Base-by-base conservation (phyloP, 78 protist genomes). In the Dictyostelium intermedium region DNA sequence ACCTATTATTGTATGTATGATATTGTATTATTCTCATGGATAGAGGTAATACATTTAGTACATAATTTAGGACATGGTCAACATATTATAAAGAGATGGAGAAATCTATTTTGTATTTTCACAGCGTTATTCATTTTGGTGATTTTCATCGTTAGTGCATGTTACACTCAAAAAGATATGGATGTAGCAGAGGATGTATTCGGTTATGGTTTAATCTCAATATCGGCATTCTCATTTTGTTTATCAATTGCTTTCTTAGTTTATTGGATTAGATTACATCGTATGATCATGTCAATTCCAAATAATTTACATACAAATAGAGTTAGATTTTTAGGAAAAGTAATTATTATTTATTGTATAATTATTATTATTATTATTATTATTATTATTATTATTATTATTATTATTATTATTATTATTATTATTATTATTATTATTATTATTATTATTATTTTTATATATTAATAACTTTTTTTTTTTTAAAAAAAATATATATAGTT, bases 1-100 rank as follows among this genome's bases (percentile, higher is more conserved):
- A 89, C 87, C 1, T 89, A 89, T 56, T 89, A 89, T 47, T 89
- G 94, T n/a, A 89, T 89, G 94, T 89, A 81, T 41, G 87, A 56
- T 34, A 89, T 89, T 18, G 94, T 89, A 27, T 50, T 89, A n/a
- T 89, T 89, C 72, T 53, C 79, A 34, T 89, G 94, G 94, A 34
- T 89, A 1, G 94, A 89, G 16, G 94, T 89, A 3, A 84, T 89
- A 56, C 82, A 79, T 70, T 50, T 84, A 27, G 94, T 89, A 3
- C 61, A 80, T 8, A 84, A 89, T 47, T 70, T 89, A 30, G 94
- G 94, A 16, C 73, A 80, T 70, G 94, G 94, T 27, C 86, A 89
- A 47, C 82, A 80, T 25, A 89, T 66, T 16, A 69, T 89, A 13
- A 74, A 74, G 8, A 27, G 72, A 8, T 80, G 85, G 87, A 50